These are phyloP conservation scores for Achaetomiella virescens DNA, from an alignment of 495 filamentous ascomycete genomes.

Conservation along the genomic window DNA sequence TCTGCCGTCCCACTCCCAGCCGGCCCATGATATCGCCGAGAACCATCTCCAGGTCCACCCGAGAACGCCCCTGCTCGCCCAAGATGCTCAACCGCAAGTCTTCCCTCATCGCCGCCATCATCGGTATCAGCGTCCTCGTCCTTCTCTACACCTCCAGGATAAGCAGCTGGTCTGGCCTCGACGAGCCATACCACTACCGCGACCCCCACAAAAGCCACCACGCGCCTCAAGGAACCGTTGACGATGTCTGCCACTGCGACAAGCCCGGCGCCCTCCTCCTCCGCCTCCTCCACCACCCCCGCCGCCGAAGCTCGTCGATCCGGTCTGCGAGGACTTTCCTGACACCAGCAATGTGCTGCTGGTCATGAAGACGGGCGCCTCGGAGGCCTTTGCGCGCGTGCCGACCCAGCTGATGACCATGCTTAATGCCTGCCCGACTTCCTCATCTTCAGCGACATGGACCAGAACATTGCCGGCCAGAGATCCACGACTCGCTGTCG, in stretches of 20 bases:
- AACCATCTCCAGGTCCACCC: no score
- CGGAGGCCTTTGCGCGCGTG: slow-evolving; percentile 45
- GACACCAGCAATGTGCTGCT: slow-evolving; percentile 36
- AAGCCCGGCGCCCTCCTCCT: not conserved
- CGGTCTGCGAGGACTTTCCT: slow-evolving; percentile 32
- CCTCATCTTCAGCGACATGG: slow-evolving; percentile 54
- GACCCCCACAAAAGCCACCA: slow-evolving; percentile 21
- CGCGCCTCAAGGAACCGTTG: slow-evolving; percentile 5
- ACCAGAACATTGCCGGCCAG: slow-evolving; percentile 44
- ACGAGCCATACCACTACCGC: slow-evolving; percentile 12
- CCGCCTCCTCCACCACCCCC: not conserved
- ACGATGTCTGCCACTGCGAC: not conserved
- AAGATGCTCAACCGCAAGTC: slow-evolving; percentile 21
- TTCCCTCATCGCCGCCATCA: slow-evolving; percentile 14
- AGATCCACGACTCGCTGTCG: slow-evolving; percentile 47
- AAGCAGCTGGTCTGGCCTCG: slow-evolving; percentile 22
- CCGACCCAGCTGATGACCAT: slow-evolving; percentile 51
- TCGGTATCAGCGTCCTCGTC: slow-evolving; percentile 20
- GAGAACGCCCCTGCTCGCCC: not conserved
- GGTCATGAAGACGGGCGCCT: slow-evolving; percentile 55
- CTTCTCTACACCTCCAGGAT: slow-evolving; percentile 27
- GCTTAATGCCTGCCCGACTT: slow-evolving; percentile 48
- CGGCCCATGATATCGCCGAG: slow-evolving; percentile 8
- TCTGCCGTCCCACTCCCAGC: not conserved
- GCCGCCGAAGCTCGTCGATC: slow-evolving; percentile 6